phyloP scores from a whole-genome alignment of 768 basidiomycete species.

The Plicaturopsis crispa region DNA sequence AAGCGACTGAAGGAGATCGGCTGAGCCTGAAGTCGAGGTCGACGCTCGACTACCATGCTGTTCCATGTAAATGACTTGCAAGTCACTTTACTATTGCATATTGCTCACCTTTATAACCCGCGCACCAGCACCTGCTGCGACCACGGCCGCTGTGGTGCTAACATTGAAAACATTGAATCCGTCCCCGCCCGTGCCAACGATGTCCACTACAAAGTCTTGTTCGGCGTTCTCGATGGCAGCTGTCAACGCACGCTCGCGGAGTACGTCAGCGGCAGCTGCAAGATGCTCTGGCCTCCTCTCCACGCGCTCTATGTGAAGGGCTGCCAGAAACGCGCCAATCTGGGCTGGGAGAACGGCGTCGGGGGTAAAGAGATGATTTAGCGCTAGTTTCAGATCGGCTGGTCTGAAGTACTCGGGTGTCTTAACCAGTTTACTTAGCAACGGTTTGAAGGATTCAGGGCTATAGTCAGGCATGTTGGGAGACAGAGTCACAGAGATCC shows the following conservation, averaged over 20 bases:
- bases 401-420: conserved; percentile 79
- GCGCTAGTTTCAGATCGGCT: conserved; percentile 62
- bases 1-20: conserved; percentile 83
- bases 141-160: conserved; percentile 88
- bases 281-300: conserved; percentile 74
- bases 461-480: conserved; percentile 18
- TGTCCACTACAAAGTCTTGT: conserved; percentile 60
- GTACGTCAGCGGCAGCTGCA: conserved; percentile 68
- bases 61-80: too few species aligned
- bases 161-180: conserved; percentile 96
- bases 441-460: conserved; percentile 60
- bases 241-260: conserved; percentile 60
- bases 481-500: too few species aligned
- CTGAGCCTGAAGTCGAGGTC: conserved; percentile 91
- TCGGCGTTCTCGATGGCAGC: conserved; percentile 51
- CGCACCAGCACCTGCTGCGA: conserved; percentile 91
- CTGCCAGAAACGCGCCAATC: conserved; percentile 85
- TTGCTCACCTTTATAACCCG: conserved; percentile 79
- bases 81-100: too few species aligned
- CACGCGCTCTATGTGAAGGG: conserved; percentile 71
- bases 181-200: conserved; percentile 59
- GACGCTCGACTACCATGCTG: conserved; percentile 91
- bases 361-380: conserved; percentile 69
- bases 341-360: conserved; percentile 61
- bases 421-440: conserved; percentile 72